Percentiles rank a stretch among this genome's conserved stretches.
These are phyloP conservation scores for Neurospora sp. DNA, from an alignment of 495 filamentous ascomycete species.

Conservation along the genomic window DNA sequence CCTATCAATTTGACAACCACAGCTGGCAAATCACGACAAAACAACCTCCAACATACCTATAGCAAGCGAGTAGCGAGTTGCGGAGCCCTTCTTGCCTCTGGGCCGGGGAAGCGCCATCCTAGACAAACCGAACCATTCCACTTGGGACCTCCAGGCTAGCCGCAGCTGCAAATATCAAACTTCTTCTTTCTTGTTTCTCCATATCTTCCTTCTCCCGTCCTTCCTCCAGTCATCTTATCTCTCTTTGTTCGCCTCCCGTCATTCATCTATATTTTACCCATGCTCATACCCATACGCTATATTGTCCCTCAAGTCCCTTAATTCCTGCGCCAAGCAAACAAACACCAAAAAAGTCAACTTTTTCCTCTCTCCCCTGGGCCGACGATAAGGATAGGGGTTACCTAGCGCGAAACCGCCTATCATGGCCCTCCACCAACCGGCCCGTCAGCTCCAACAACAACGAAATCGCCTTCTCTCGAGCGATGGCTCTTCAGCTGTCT, in stretches of 20 bases:
- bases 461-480: constrained; percentile 29
- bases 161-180: not conserved
- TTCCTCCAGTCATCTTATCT: not conserved
- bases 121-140: not conserved
- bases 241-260: not conserved
- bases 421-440: constrained; percentile 83
- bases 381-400: not conserved
- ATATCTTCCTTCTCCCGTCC: not conserved
- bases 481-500: constrained; percentile 33
- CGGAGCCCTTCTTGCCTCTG: not conserved
- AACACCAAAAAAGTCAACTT: not conserved
- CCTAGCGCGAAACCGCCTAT: constrained; percentile 4
- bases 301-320: not conserved
- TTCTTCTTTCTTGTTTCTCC: not conserved
- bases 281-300: not conserved
- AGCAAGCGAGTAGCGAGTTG: not conserved
- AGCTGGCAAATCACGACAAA: not conserved
- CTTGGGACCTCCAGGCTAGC: not conserved
- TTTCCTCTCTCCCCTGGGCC: not conserved
- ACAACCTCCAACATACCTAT: not conserved
- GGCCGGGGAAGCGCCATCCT: not conserved
- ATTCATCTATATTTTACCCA: not conserved
- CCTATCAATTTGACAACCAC: not conserved
- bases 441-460: constrained; percentile 49
- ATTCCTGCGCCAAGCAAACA: not conserved